phyloP scores from a whole-genome alignment of 768 basidiomycete genomes.

The Xerocomellus chrysenteron region DNA sequence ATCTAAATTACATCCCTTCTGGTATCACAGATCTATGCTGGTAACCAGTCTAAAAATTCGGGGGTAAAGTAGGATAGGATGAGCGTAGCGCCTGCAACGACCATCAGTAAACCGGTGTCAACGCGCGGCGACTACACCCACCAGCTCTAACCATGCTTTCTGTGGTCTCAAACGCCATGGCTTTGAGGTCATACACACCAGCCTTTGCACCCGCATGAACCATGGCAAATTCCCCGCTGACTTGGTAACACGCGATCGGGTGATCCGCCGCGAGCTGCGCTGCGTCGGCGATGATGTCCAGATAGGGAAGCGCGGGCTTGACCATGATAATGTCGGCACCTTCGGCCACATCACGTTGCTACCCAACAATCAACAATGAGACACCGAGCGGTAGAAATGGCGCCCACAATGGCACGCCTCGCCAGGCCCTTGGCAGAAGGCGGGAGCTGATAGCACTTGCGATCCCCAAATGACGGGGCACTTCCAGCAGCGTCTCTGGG shows the following conservation, averaged over 20 bases:
- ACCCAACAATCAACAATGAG: slow-evolving; percentile 6
- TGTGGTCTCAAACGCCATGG: slow-evolving; percentile 92
- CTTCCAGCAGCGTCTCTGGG: slow-evolving; percentile 95
- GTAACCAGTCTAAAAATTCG: slow-evolving; percentile 88
- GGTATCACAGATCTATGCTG: slow-evolving; percentile 20
- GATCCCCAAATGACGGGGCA: slow-evolving; percentile 89
- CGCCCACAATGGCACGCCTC: slow-evolving; percentile 83
- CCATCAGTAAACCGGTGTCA: slow-evolving; percentile 1
- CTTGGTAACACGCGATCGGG: slow-evolving; percentile 96
- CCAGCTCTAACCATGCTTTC: slow-evolving; percentile 94
- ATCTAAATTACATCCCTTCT: background rate
- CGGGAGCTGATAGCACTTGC: slow-evolving; percentile 98
- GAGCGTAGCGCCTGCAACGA: slow-evolving; percentile 72
- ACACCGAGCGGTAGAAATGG: too few relatives aligned
- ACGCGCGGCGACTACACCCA: slow-evolving; percentile 33
- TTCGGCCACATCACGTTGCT: slow-evolving; percentile 87
- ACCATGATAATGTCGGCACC: slow-evolving; percentile 99
- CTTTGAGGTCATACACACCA: slow-evolving; percentile 88
- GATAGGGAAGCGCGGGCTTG: slow-evolving; percentile 93
- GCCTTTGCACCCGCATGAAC: slow-evolving; percentile 89
- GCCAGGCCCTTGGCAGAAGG: slow-evolving; percentile 87
- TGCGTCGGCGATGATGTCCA: slow-evolving; percentile 93
- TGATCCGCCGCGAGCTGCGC: slow-evolving; percentile 77
- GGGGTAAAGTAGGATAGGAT: slow-evolving; percentile 97
- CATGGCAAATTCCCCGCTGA: slow-evolving; percentile 98